Percentiles rank a stretch among this genome's conserved stretches.
These are phyloP conservation scores for Escallonia herrerae DNA, from an alignment of 129 eudicot genomes.

Conservation along the genomic window DNA sequence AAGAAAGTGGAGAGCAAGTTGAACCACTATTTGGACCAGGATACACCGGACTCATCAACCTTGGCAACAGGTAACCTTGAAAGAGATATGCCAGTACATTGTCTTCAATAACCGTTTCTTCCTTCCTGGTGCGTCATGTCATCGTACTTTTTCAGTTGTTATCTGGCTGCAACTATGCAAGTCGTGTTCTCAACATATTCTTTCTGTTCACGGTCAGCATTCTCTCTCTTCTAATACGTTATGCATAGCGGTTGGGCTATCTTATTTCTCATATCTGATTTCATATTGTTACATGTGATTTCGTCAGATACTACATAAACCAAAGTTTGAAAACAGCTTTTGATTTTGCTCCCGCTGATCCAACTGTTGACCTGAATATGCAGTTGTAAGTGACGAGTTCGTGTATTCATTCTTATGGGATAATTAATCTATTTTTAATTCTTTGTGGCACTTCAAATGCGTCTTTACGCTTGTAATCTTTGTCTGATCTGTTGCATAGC, in stretches of 20 bases:
- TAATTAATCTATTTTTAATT: not conserved
- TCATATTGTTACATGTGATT: not conserved
- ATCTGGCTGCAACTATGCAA: slow-evolving; percentile 97
- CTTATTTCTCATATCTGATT: too few species aligned
- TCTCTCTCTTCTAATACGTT: not conserved
- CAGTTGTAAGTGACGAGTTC: slow-evolving; percentile 62
- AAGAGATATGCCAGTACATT: not conserved
- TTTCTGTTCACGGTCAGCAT: slow-evolving; percentile 66
- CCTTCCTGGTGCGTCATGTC: not conserved
- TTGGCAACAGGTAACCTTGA: slow-evolving; percentile 78
- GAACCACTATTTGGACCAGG: slow-evolving; percentile 91
- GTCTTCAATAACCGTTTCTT: slow-evolving; percentile 5
- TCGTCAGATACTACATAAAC: slow-evolving; percentile 50
- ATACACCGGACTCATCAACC: slow-evolving; percentile 88
- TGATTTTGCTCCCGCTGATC: slow-evolving; percentile 85
- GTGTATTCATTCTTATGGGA: not conserved
- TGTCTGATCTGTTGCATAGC: too few species aligned
- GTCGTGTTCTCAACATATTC: slow-evolving; percentile 71
- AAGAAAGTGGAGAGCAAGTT: slow-evolving; percentile 85
- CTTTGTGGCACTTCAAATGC: not conserved
- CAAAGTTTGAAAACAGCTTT: slow-evolving; percentile 70
- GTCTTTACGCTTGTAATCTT: not conserved
- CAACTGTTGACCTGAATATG: slow-evolving; percentile 87
- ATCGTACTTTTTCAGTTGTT: slow-evolving; percentile 51
- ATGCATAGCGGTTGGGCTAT: too few species aligned